A percentile compares a stretch with the other conserved stretches of the same genome.
Conservation (phyloP, 1,284 basidiomycete genomes). For the Waitea zeae region DNA sequence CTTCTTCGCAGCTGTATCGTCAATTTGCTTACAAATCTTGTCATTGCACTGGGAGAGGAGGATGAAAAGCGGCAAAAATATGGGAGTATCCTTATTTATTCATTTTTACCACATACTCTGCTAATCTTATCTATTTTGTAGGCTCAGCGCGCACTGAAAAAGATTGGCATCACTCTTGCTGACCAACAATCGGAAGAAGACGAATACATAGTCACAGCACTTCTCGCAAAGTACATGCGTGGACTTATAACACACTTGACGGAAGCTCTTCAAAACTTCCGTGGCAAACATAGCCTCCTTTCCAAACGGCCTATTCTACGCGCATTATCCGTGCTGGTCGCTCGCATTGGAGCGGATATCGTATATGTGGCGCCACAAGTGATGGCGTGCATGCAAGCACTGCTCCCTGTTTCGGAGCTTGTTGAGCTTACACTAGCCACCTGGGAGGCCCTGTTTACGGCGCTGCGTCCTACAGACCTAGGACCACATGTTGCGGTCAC, state of each 20-base stretch:
- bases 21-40: slow-evolving; percentile 55
- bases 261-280: slow-evolving; percentile 68
- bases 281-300: slow-evolving; percentile 49
- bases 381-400: slow-evolving; percentile 82
- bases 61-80: slow-evolving; percentile 22
- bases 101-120: slow-evolving; percentile 1
- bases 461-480: slow-evolving; percentile 55
- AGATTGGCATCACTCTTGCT: slow-evolving; percentile 27
- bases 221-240: slow-evolving; percentile 60
- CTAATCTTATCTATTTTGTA: slow-evolving; percentile 13
- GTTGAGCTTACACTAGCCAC: slow-evolving; percentile 66
- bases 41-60: slow-evolving; percentile 59
- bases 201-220: slow-evolving; percentile 10
- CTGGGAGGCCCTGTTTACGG: slow-evolving; percentile 70
- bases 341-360: slow-evolving; percentile 55
- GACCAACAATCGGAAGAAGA: slow-evolving; percentile 3
- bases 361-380: slow-evolving; percentile 76
- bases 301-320: slow-evolving; percentile 64
- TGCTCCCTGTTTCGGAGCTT: slow-evolving; percentile 56
- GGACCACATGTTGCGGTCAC: slow-evolving; percentile 81
- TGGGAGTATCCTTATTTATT: slow-evolving; percentile 17
- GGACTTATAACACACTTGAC: slow-evolving; percentile 72
- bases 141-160: slow-evolving; percentile 46
- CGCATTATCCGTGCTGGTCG: slow-evolving; percentile 63
- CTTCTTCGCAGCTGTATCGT: slow-evolving; percentile 53